Conservation (phyloP, 2,329 filamentous ascomycete genomes). For the Fusarium sp. region DNA sequence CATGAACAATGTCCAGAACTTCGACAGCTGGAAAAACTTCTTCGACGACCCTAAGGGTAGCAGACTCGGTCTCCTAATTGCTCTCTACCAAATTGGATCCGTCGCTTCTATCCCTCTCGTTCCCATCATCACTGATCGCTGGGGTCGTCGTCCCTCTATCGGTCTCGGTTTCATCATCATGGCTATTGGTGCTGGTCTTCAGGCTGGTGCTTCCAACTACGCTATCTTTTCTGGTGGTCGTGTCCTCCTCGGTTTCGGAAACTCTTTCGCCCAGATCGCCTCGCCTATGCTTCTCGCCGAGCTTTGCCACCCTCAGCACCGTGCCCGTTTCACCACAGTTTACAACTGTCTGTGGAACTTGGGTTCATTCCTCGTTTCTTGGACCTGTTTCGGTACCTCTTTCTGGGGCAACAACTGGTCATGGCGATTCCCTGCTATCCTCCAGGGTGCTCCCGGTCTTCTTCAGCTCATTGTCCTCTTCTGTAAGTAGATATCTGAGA, state of each 20-base stretch:
- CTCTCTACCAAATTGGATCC: slow-evolving; percentile 63
- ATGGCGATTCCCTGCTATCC: slow-evolving; percentile 72
- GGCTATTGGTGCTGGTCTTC: slow-evolving; percentile 46
- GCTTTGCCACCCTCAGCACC: slow-evolving; percentile 75
- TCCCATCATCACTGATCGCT: slow-evolving; percentile 57
- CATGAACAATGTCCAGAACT: slow-evolving; percentile 58
- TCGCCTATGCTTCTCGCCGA: slow-evolving; percentile 73
- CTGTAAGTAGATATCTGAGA: slow-evolving; percentile 46
- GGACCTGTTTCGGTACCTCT: slow-evolving; percentile 72
- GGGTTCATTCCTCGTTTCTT: slow-evolving; percentile 68
- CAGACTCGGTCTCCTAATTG: slow-evolving; percentile 61
- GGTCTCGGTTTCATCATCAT: slow-evolving; percentile 58
- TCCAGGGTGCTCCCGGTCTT: slow-evolving; percentile 70
- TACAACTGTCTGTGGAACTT: slow-evolving; percentile 77
- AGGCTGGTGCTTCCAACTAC: slow-evolving; percentile 54
- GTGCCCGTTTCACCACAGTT: slow-evolving; percentile 72
- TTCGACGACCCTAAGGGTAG: slow-evolving; percentile 51
- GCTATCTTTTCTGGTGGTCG: slow-evolving; percentile 56
- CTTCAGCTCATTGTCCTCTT: slow-evolving; percentile 73
- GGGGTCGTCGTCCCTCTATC: slow-evolving; percentile 58
- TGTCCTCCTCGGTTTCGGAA: slow-evolving; percentile 69
- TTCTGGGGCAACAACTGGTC: slow-evolving; percentile 70
- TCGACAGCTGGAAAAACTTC: slow-evolving; percentile 65
- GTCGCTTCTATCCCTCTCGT: slow-evolving; percentile 60
- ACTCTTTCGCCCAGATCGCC: slow-evolving; percentile 71